Evolutionary conservation across 106 monocot genomes (phyloP).

Genomic region (Agapanthus africanus): DNA sequence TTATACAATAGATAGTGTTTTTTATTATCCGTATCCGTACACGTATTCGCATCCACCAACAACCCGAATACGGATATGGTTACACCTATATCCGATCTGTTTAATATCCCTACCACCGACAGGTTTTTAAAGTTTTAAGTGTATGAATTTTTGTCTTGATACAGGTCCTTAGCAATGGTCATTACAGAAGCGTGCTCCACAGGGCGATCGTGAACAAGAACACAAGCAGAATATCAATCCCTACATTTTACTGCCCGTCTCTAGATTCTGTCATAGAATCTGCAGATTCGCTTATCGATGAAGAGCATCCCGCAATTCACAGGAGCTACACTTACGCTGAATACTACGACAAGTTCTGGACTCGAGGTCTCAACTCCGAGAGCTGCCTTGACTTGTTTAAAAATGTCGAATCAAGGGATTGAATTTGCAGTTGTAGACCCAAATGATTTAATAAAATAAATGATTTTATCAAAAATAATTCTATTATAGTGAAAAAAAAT

Average conservation of each 20-base stretch:
- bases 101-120: too few relatives aligned
- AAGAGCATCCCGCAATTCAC: constrained; percentile 9
- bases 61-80: too few relatives aligned
- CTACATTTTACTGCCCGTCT: constrained; percentile 37
- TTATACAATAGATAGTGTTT: background rate
- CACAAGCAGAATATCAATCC: constrained; percentile 31
- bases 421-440: too few relatives aligned
- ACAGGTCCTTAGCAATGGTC: constrained; percentile 49
- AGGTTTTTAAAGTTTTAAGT: too few relatives aligned
- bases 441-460: too few relatives aligned
- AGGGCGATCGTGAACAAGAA: constrained; percentile 28
- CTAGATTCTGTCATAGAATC: constrained; percentile 29
- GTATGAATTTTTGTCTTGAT: background rate
- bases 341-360: constrained; percentile 40
- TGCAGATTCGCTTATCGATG: constrained; percentile 17
- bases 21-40: background rate
- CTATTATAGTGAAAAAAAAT: too few relatives aligned
- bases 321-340: constrained; percentile 25
- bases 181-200: constrained; percentile 38
- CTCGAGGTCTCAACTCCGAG: constrained; percentile 15
- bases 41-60: background rate
- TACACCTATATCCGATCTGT: too few relatives aligned
- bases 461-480: too few relatives aligned
- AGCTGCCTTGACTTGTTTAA: constrained; percentile 39
- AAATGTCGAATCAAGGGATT: too few relatives aligned